Conservation (phyloP, 2,329 filamentous ascomycete genomes). For the Venturia nashicola region DNA sequence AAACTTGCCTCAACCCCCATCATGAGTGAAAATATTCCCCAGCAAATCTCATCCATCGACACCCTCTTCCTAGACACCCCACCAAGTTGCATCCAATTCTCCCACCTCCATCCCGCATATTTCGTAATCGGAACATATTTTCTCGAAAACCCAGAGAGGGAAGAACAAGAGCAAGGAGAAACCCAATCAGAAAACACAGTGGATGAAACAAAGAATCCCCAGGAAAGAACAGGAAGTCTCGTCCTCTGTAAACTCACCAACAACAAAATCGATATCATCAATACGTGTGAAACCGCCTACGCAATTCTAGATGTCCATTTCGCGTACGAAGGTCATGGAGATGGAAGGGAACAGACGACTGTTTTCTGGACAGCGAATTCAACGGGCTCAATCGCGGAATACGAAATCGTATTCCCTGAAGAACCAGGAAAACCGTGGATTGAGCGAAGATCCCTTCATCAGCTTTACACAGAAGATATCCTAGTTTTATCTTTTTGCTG, state of each 20-base stretch:
- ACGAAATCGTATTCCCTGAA: slow-evolving; percentile 29
- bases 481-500: slow-evolving; percentile 64
- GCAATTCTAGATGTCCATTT: slow-evolving; percentile 84
- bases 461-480: slow-evolving; percentile 42
- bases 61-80: slow-evolving; percentile 51
- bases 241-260: slow-evolving; percentile 49
- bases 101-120: slow-evolving; percentile 46
- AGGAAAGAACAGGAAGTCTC: slow-evolving; percentile 56
- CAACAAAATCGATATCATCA: slow-evolving; percentile 19
- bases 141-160: slow-evolving; percentile 39
- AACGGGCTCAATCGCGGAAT: slow-evolving; percentile 57
- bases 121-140: slow-evolving; percentile 80
- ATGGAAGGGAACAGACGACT: slow-evolving; percentile 17
- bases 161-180: slow-evolving; percentile 17
- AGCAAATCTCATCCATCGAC: slow-evolving; percentile 28
- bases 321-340: slow-evolving; percentile 33
- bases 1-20: too few relatives aligned
- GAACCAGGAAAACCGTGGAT: not conserved
- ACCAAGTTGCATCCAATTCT: slow-evolving; percentile 69
- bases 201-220: slow-evolving; percentile 14
- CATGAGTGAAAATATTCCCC: not conserved
- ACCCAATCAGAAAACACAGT: slow-evolving; percentile 30
- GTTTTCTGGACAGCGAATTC: slow-evolving; percentile 68
- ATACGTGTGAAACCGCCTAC: slow-evolving; percentile 41
- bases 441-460: slow-evolving; percentile 14